Evolutionary conservation across 441 rosid species (phyloP).

Genomic region (Adansonia gregorii): DNA sequence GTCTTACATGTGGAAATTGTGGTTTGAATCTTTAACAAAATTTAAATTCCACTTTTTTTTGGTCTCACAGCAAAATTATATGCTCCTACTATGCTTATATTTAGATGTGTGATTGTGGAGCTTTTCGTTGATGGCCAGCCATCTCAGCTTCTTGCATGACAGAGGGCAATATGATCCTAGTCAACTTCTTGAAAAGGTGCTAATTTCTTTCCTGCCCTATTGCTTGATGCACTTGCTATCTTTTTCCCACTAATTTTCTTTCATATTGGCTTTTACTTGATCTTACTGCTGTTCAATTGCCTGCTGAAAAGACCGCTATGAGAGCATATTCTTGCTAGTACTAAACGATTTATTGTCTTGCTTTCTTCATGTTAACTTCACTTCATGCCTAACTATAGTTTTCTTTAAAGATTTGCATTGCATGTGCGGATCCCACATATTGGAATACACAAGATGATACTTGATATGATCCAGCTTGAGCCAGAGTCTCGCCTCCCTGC

Average conservation of each 20-base stretch:
- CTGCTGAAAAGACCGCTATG: neutral
- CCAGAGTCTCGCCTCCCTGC: constrained; percentile 92
- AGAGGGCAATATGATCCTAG: constrained; percentile 99
- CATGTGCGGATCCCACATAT: constrained; percentile 75
- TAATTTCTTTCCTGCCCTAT: constrained; percentile 1
- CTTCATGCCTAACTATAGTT: constrained; percentile 24
- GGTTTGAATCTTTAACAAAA: neutral
- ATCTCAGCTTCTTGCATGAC: constrained; percentile 97
- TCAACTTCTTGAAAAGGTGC: constrained; percentile 92
- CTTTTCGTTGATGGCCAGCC: constrained; percentile 98
- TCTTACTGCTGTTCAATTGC: constrained; percentile 5
- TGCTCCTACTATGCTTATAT: constrained; percentile 29
- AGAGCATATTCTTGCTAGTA: constrained; percentile 15
- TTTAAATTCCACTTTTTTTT: neutral
- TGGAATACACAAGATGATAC: constrained; percentile 94
- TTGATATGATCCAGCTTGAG: constrained; percentile 98
- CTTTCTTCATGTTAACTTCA: constrained; percentile 18
- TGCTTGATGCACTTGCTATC: constrained; percentile 15
- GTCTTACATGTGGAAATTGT: constrained; percentile 9
- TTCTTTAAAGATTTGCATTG: constrained; percentile 23
- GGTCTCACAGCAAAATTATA: neutral
- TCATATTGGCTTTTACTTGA: neutral
- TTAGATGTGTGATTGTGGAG: constrained; percentile 97
- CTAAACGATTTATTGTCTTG: constrained; percentile 3
- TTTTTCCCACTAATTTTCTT: neutral